Evolutionary conservation across 768 basidiomycete genomes (phyloP).

Genomic region (Exidia glandulosa): DNA sequence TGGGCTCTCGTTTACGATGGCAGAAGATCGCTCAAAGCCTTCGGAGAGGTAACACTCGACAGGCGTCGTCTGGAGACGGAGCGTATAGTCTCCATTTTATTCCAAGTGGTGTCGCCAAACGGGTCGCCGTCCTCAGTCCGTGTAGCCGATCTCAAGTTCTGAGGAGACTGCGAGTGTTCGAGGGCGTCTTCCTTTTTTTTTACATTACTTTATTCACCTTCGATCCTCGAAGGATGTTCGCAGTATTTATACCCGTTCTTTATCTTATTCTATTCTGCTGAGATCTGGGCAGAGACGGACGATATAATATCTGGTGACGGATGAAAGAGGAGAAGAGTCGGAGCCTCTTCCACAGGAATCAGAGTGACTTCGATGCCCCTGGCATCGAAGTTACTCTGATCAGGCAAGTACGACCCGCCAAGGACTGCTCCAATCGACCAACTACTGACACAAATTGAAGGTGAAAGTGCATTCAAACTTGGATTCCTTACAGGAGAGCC

Average conservation of each 20-base stretch:
- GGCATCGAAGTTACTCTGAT: no score
- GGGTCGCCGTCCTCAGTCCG: not conserved
- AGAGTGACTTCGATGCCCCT: slow-evolving; percentile 10
- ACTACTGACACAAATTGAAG: slow-evolving; percentile 1
- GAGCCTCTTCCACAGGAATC: not conserved
- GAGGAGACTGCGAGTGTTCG: no score
- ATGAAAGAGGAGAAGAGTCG: not conserved
- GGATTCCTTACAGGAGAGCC: slow-evolving; percentile 4
- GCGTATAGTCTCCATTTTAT: not conserved
- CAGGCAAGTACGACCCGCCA: slow-evolving; percentile 9
- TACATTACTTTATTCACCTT: no score
- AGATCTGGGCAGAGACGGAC: slow-evolving; percentile 2
- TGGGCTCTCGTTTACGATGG: slow-evolving; percentile 2
- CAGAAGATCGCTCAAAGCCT: not conserved
- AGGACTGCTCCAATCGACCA: slow-evolving; percentile 6
- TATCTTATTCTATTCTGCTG: no score
- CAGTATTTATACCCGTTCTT: no score
- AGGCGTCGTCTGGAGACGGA: not conserved
- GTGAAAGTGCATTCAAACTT: not conserved
- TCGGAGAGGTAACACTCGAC: slow-evolving; percentile 2
- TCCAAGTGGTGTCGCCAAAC: not conserved
- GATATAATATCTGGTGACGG: slow-evolving; percentile 2
- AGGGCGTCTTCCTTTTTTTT: no score
- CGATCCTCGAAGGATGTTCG: no score
- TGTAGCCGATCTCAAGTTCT: not conserved